phyloP scores from a whole-genome alignment of 1,284 basidiomycete species.

The Pterulicium gracile region DNA sequence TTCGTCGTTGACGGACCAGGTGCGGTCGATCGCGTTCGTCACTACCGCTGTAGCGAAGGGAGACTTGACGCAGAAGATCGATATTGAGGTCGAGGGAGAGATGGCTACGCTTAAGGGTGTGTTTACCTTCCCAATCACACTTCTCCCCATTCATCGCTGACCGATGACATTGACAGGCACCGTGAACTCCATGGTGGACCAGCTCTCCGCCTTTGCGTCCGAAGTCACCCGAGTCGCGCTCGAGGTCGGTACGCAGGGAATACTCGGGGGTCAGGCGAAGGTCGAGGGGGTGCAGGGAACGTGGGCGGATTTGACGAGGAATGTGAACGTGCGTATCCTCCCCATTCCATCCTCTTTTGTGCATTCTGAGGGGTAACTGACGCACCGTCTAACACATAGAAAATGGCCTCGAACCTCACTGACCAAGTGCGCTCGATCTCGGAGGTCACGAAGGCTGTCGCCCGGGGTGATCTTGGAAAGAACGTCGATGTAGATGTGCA shows the following conservation, averaged over 20 bases:
- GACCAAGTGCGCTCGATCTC: constrained; percentile 97
- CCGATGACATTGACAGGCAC: constrained; percentile 30
- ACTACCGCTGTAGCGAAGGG: constrained; percentile 90
- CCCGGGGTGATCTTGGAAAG: constrained; percentile 82
- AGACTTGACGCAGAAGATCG: constrained; percentile 84
- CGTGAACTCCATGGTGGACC: constrained; percentile 85
- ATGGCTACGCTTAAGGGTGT: constrained; percentile 69
- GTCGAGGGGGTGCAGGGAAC: constrained; percentile 92
- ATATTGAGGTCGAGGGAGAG: constrained; percentile 89
- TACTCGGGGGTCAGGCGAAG: constrained; percentile 84
- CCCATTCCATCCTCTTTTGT: neutral
- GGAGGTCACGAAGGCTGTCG: constrained; percentile 94
- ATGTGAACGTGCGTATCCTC: constrained; percentile 60
- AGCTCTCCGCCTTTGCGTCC: constrained; percentile 83
- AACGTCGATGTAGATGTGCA: constrained; percentile 93
- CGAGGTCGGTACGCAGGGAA: constrained; percentile 88
- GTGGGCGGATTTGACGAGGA: constrained; percentile 86
- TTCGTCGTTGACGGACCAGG: constrained; percentile 87
- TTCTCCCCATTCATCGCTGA: constrained; percentile 10
- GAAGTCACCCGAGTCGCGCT: constrained; percentile 94
- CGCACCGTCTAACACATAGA: constrained; percentile 10
- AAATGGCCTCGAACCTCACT: constrained; percentile 74
- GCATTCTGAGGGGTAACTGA: too few species aligned
- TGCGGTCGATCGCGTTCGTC: constrained; percentile 84
- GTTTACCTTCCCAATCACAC: too few species aligned